Evolutionary conservation across 2,329 filamentous ascomycete genomes (phyloP), one percentile per base, ranked within the genome.

Genomic region (Lizonia empirigonia): DNA sequence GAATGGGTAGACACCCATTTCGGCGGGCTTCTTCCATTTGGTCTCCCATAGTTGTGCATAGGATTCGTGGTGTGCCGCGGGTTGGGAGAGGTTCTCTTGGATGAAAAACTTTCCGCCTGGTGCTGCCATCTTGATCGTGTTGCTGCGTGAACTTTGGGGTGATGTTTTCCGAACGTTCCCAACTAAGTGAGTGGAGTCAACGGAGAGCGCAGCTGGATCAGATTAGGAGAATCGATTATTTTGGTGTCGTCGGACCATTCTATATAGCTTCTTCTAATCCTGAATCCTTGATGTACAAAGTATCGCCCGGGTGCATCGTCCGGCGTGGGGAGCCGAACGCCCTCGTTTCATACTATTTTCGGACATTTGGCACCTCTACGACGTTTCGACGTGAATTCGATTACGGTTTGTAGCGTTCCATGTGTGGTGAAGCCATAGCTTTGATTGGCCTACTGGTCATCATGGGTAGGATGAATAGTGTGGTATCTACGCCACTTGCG

Each of bases 21-120:
- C 44, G 3, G 86, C 85, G 5, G 85, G 85, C 59, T 81, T 77
- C 72, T 85, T 85, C 88, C 88, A 91, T 72, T 89, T 90, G 6
- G 85, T 88, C 74, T 89, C 85, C 88, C 89, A 91, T 22, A 80
- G 65, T 58, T 77, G 69, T 54, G 74, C 63, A 57, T 72, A 80
- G 50, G 69, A 76, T 56, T 78, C 76, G 56, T 80, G 78, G 55
- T 80, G 78, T 23, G 67, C 55, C 5, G 77, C 78, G 10, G 67
- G 67, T 16, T 64, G 72, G 22, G 68, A 64, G 23, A 80, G 55
- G 32, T 76, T 75, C 12, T 78, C 72, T 50, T 79, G 73, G n/a
- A 81, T 77, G 62, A 77, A 78, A 64, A 71, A 79, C 42, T 72
- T 67, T 6, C 70, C 70, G 18, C 69, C 66, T 29, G 74, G 73